phyloP scores from a whole-genome alignment of 2,329 filamentous ascomycete genomes.

The Paraphoma sp. region DNA sequence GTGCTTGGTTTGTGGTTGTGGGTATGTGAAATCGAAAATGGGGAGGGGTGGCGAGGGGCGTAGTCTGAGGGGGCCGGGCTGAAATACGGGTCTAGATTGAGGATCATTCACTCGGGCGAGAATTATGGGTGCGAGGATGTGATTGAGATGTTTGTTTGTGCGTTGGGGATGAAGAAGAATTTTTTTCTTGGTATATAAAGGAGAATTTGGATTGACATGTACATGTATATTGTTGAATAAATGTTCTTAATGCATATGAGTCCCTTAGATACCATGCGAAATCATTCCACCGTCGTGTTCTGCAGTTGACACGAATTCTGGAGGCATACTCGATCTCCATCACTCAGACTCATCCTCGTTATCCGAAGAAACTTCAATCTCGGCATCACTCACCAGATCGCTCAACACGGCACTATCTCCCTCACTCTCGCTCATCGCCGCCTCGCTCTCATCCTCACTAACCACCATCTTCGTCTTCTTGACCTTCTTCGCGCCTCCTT shows the following conservation, averaged over 20 bases:
- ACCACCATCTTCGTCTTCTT: constrained; percentile 18
- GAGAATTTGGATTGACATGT: no score
- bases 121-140: not conserved
- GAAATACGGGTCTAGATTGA: no score
- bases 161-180: no score
- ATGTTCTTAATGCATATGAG: no score
- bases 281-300: not conserved
- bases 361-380: constrained; percentile 18
- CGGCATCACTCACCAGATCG: constrained; percentile 36
- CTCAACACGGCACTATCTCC: constrained; percentile 22
- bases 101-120: no score
- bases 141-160: not conserved
- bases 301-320: no score
- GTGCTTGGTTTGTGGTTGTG: not conserved
- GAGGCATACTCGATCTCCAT: no score
- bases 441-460: constrained; percentile 34
- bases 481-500: constrained; percentile 16
- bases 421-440: constrained; percentile 26
- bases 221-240: no score
- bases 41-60: not conserved
- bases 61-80: no score
- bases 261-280: not conserved
- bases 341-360: constrained; percentile 4
- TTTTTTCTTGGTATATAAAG: no score
- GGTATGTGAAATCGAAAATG: not conserved